Percentiles rank a stretch among this genome's conserved stretches.
Evolutionary conservation across 73 alveolate species (phyloP).

Genomic region (Stentor roeselii): DNA sequence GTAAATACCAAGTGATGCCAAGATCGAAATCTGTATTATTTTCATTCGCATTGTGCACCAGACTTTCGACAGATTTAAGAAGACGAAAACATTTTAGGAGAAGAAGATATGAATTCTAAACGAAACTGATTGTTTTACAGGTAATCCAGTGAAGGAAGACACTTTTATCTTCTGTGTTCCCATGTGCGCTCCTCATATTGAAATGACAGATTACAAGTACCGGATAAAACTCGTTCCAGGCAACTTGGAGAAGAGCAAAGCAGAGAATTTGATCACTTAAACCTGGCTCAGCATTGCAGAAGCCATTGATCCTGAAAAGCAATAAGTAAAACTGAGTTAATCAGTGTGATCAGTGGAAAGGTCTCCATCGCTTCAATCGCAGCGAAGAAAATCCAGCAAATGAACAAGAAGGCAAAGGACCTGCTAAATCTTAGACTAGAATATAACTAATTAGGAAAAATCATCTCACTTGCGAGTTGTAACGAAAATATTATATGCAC

Average conservation of each 20-base stretch:
- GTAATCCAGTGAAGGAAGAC: conserved; percentile 52
- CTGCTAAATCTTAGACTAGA: too few species aligned
- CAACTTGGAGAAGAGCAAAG: conserved; percentile 59
- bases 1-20: conserved; percentile 5
- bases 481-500: too few species aligned
- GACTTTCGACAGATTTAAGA: conserved; percentile 31
- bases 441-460: too few species aligned
- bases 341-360: not conserved
- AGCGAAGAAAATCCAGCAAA: not conserved
- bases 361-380: not conserved
- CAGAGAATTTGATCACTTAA: conserved; percentile 39
- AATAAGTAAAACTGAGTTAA: not conserved
- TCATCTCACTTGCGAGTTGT: too few species aligned
- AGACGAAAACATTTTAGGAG: conserved; percentile 50
- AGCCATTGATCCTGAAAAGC: not conserved
- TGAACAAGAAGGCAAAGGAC: not conserved
- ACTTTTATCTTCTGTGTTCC: conserved; percentile 50
- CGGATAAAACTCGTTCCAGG: conserved; percentile 66
- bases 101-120: conserved; percentile 50
- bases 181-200: conserved; percentile 68
- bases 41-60: conserved; percentile 25
- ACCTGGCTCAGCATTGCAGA: not conserved
- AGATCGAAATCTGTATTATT: not conserved
- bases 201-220: conserved; percentile 47
- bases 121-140: conserved; percentile 63